These are phyloP conservation scores for Xylaria curta DNA, from an alignment of 495 filamentous ascomycete genomes.

Conservation along the genomic window DNA sequence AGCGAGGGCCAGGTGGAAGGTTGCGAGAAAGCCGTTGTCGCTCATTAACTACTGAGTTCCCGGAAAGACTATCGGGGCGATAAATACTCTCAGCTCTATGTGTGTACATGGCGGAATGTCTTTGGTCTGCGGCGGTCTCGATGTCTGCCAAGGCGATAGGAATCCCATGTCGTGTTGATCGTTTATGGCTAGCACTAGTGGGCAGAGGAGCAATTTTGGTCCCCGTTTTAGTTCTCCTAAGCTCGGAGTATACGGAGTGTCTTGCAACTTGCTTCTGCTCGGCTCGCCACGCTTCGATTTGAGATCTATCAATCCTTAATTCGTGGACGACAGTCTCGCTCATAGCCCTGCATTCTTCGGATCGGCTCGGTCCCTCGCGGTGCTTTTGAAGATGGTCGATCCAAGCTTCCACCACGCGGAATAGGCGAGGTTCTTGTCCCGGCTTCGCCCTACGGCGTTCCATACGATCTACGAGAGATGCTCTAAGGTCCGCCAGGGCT, in stretches of 20 bases:
- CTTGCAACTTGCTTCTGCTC: slow-evolving; percentile 26
- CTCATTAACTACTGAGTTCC: slow-evolving; percentile 19
- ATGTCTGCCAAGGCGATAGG: slow-evolving; percentile 34
- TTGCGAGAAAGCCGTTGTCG: neutral
- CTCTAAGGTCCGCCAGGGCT: slow-evolving; percentile 45
- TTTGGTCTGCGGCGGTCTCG: slow-evolving; percentile 32
- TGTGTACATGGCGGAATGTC: slow-evolving; percentile 22
- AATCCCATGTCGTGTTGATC: slow-evolving; percentile 37
- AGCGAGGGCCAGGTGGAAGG: neutral
- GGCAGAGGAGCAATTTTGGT: slow-evolving; percentile 26
- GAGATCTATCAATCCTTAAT: slow-evolving; percentile 27
- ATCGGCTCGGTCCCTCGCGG: slow-evolving; percentile 16
- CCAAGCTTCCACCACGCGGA: slow-evolving; percentile 50
- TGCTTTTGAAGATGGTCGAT: slow-evolving; percentile 35
- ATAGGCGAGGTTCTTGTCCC: slow-evolving; percentile 36
- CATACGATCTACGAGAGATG: slow-evolving; percentile 43
- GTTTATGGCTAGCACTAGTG: neutral
- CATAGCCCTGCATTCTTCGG: slow-evolving; percentile 27
- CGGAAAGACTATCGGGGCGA: slow-evolving; percentile 33
- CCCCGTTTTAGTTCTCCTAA: slow-evolving; percentile 24
- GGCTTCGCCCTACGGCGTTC: slow-evolving; percentile 28
- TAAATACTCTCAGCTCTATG: slow-evolving; percentile 29
- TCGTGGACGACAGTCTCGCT: slow-evolving; percentile 29
- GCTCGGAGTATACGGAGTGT: slow-evolving; percentile 27
- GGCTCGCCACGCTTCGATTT: slow-evolving; percentile 32